These are phyloP conservation scores for Dryadomyces quercus-mongolicae DNA, from an alignment of 2,329 filamentous ascomycete genomes.

Conservation along the genomic window DNA sequence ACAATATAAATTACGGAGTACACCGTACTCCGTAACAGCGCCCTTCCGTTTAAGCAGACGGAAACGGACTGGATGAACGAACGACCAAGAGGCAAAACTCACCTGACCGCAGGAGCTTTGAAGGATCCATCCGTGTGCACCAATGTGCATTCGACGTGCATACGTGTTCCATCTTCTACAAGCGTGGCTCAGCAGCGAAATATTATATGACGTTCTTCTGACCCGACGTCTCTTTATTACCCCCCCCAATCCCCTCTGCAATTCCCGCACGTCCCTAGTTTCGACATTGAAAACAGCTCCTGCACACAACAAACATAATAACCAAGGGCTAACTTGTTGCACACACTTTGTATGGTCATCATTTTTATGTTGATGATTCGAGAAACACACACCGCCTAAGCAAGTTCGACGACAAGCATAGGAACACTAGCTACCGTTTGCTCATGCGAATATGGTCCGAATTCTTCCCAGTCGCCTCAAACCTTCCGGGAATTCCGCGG, in stretches of 20 bases:
- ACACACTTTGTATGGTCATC: not conserved
- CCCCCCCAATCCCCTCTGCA: not conserved
- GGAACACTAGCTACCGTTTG: not conserved
- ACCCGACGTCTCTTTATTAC: not conserved
- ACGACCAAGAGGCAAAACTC: not conserved
- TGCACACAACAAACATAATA: not conserved
- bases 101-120: not conserved
- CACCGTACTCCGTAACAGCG: too few relatives aligned
- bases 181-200: not conserved
- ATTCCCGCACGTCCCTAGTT: not conserved
- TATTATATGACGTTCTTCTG: not conserved
- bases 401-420: not conserved
- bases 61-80: too few relatives aligned
- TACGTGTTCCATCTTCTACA: not conserved
- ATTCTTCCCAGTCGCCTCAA: conserved; percentile 45
- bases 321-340: not conserved
- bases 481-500: conserved; percentile 23
- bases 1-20: not conserved
- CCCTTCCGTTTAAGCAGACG: too few relatives aligned
- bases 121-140: not conserved
- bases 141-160: not conserved
- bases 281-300: not conserved
- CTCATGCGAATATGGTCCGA: conserved; percentile 35
- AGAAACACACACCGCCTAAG: not conserved
- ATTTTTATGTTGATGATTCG: not conserved